These are phyloP conservation scores for Stagonosporopsis cucurbitacearum DNA, from an alignment of 2,329 filamentous ascomycete genomes.

Conservation along the genomic window DNA sequence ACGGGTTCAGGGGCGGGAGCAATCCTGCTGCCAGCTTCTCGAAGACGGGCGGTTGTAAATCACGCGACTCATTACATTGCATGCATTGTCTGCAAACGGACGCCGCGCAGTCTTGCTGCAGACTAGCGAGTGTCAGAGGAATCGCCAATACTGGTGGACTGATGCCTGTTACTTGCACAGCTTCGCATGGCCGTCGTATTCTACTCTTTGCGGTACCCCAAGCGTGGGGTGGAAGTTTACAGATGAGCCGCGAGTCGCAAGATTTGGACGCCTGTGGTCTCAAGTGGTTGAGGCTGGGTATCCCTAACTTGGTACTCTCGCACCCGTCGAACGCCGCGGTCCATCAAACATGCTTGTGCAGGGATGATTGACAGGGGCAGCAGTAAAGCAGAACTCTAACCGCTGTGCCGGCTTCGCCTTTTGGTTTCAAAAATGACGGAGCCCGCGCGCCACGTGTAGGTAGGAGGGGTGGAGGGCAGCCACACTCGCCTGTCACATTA, in stretches of 20 bases:
- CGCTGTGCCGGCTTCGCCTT: conserved; percentile 34
- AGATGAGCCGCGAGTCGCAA: conserved; percentile 11
- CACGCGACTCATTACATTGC: conserved; percentile 38
- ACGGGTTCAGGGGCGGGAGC: conserved; percentile 31
- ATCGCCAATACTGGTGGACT: neutral
- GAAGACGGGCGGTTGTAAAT: conserved; percentile 34
- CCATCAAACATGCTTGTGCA: conserved; percentile 16
- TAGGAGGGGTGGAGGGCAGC: conserved; percentile 23
- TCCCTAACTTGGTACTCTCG: conserved; percentile 23
- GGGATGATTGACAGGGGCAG: conserved; percentile 30
- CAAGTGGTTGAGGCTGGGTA: conserved; percentile 21
- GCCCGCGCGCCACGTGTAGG: conserved; percentile 38
- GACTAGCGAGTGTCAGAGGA: conserved; percentile 10
- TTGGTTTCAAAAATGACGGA: conserved; percentile 36
- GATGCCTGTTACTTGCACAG: conserved; percentile 1
- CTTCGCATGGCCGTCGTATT: neutral
- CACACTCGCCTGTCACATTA: conserved; percentile 22
- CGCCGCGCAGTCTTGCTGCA: conserved; percentile 10
- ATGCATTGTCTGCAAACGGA: conserved; percentile 4
- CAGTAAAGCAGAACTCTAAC: conserved; percentile 31
- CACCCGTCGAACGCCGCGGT: conserved; percentile 29
- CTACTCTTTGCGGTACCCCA: conserved; percentile 8
- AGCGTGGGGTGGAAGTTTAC: conserved; percentile 13
- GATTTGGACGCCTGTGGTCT: conserved; percentile 14
- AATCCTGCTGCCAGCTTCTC: conserved; percentile 35